These are phyloP conservation scores for Salix dunnii DNA, from an alignment of 345 rosid genomes.

Conservation along the genomic window DNA sequence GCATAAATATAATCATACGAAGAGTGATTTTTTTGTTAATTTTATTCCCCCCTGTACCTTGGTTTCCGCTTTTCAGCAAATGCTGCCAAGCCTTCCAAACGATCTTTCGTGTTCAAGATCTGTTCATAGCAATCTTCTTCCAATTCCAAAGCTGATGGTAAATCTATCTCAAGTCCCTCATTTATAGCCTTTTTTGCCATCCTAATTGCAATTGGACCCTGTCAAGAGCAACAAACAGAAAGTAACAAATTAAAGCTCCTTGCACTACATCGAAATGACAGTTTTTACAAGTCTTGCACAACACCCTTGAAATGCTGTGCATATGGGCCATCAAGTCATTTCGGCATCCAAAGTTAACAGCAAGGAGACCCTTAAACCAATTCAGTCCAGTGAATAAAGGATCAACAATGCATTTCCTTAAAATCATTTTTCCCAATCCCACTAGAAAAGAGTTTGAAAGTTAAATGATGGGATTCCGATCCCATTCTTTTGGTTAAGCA, in stretches of 20 bases:
- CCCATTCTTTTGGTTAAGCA: not conserved
- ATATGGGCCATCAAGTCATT: not conserved
- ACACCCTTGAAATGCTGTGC: not conserved
- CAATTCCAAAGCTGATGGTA: constrained; percentile 52
- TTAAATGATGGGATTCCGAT: not conserved
- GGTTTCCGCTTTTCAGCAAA: constrained; percentile 90
- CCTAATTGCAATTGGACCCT: constrained; percentile 77
- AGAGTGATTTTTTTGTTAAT: not conserved
- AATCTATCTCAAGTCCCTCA: constrained; percentile 62
- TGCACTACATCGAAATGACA: not conserved
- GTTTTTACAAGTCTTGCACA: not conserved
- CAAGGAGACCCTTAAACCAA: not conserved
- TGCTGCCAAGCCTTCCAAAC: constrained; percentile 86
- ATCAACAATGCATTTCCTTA: not conserved
- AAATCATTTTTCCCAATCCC: not conserved
- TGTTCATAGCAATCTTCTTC: constrained; percentile 75
- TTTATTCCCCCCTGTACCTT: constrained; percentile 49
- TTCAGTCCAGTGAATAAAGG: not conserved
- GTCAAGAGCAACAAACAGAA: constrained; percentile 13
- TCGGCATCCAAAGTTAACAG: not conserved
- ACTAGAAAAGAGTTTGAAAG: not conserved
- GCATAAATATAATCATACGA: not conserved
- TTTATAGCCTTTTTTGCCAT: constrained; percentile 81
- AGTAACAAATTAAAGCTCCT: not conserved
- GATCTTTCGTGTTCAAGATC: constrained; percentile 60